phyloP scores from a whole-genome alignment of 306 rosid genomes.

The Cicer arietinum region DNA sequence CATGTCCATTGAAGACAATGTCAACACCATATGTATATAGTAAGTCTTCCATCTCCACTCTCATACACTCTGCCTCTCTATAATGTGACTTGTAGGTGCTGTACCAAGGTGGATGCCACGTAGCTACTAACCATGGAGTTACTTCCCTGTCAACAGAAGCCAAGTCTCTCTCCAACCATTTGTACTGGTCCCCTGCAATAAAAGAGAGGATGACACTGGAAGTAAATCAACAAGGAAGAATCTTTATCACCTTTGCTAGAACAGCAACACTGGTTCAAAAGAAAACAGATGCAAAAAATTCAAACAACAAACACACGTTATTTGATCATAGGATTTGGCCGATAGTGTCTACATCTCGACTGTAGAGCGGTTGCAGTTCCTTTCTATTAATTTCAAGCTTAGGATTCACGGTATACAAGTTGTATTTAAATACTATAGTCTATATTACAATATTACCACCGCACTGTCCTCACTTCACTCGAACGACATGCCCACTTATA shows the following conservation, averaged over 20 bases:
- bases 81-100: slow-evolving; percentile 84
- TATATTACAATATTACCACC: too few species aligned
- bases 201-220: not conserved
- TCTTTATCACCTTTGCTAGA: not conserved
- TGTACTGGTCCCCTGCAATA: slow-evolving; percentile 73
- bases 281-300: too few species aligned
- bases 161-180: slow-evolving; percentile 85
- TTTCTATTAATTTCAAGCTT: too few species aligned
- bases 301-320: too few species aligned
- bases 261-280: too few species aligned
- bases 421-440: too few species aligned
- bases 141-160: slow-evolving; percentile 69
- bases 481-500: too few species aligned
- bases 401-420: too few species aligned
- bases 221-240: slow-evolving; percentile 2
- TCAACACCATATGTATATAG: slow-evolving; percentile 74
- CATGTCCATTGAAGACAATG: slow-evolving; percentile 89
- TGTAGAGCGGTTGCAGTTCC: too few species aligned
- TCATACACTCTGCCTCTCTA: slow-evolving; percentile 95
- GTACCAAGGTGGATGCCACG: slow-evolving; percentile 96
- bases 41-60: slow-evolving; percentile 80
- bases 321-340: too few species aligned
- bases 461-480: too few species aligned
- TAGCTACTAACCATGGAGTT: slow-evolving; percentile 94
- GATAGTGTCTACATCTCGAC: too few species aligned